A percentile compares a stretch with the other conserved stretches of the same genome.
Conservation (phyloP, 2,329 filamentous ascomycete species). For the Aspergillus aculeatus region DNA sequence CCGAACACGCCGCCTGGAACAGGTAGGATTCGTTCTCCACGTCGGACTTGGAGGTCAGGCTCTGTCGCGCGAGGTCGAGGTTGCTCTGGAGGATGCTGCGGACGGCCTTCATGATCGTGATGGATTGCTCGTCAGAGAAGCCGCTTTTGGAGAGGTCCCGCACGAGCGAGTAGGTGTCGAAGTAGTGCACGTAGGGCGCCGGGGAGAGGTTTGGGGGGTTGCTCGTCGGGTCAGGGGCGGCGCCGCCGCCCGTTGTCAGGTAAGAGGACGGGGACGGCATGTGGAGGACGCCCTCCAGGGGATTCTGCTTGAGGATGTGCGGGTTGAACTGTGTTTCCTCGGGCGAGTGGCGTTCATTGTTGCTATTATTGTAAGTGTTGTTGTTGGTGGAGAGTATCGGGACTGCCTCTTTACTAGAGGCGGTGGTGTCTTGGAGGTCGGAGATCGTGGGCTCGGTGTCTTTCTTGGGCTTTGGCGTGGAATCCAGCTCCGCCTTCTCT, state of each 20-base stretch:
- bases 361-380: background rate
- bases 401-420: slow-evolving; percentile 3
- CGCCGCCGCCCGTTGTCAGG: slow-evolving; percentile 28
- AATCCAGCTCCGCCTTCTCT: slow-evolving; percentile 22
- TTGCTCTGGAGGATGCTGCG: slow-evolving; percentile 74
- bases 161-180: slow-evolving; percentile 90
- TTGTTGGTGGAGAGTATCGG: background rate
- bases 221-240: slow-evolving; percentile 30
- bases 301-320: slow-evolving; percentile 19
- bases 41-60: slow-evolving; percentile 83
- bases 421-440: slow-evolving; percentile 8
- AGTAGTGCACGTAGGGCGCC: slow-evolving; percentile 87
- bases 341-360: background rate
- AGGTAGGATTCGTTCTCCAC: slow-evolving; percentile 95
- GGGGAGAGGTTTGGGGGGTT: slow-evolving; percentile 65
- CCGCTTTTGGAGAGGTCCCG: slow-evolving; percentile 70
- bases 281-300: slow-evolving; percentile 43
- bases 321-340: slow-evolving; percentile 9
- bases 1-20: slow-evolving; percentile 89
- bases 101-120: slow-evolving; percentile 90
- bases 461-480: slow-evolving; percentile 16
- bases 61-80: slow-evolving; percentile 74
- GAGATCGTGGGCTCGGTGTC: background rate
- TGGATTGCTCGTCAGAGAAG: slow-evolving; percentile 71
- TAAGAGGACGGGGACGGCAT: slow-evolving; percentile 42